Percentiles rank a stretch among this genome's conserved stretches.
Evolutionary conservation across 371 early-diverging fungal species (phyloP).

Genomic region (Rhizomucor pusillus): DNA sequence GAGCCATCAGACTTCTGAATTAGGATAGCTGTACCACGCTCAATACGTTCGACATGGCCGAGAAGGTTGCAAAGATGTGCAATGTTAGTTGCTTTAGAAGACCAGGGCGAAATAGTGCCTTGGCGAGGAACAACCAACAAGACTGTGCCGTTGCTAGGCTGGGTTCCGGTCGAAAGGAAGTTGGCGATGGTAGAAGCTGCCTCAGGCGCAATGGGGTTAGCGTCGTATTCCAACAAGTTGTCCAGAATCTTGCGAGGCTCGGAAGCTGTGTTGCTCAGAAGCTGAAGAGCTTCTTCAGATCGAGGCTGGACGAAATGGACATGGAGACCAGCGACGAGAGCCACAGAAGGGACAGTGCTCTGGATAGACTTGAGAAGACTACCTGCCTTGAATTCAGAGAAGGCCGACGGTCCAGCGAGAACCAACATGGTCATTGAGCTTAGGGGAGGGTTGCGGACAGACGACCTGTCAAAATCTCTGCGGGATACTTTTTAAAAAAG

Average conservation of each 20-base stretch:
- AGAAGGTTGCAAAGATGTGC: conserved; percentile 83
- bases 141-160: conserved; percentile 34
- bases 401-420: conserved; percentile 72
- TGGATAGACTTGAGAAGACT: conserved; percentile 57
- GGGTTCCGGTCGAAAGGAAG: conserved; percentile 32
- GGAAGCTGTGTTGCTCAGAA: conserved; percentile 28
- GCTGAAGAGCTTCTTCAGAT: conserved; percentile 32
- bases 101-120: conserved; percentile 98
- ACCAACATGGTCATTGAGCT: conserved; percentile 65
- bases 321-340: conserved; percentile 57
- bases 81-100: conserved; percentile 97
- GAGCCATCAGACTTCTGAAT: conserved; percentile 39
- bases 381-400: conserved; percentile 68
- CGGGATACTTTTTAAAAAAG: no score
- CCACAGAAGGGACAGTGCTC: conserved; percentile 44
- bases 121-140: conserved; percentile 80
- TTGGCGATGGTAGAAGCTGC: conserved; percentile 32
- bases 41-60: conserved; percentile 72
- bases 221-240: conserved; percentile 45
- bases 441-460: no score
- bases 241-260: conserved; percentile 45
- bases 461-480: no score
- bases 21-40: conserved; percentile 81
- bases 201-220: conserved; percentile 30
- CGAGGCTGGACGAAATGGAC: conserved; percentile 72